Conservation (phyloP, 306 rosid species). For the Pyrus communis region DNA sequence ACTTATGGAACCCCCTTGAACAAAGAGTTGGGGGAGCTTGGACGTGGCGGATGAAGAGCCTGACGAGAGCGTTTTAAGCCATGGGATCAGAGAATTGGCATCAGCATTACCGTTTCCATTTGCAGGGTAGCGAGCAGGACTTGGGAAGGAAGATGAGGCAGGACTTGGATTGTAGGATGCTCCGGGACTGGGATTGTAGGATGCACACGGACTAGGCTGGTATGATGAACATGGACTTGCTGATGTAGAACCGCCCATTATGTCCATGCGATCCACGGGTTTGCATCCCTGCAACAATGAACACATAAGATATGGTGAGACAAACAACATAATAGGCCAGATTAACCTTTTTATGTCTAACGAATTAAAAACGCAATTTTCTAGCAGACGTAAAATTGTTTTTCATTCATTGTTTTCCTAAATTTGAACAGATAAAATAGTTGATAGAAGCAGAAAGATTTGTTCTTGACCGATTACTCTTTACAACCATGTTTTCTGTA, state of each 20-base stretch:
- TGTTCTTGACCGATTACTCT: background rate
- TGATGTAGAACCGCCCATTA: constrained; percentile 48
- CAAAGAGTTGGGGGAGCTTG: constrained; percentile 35
- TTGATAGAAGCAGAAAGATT: background rate
- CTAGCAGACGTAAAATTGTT: background rate
- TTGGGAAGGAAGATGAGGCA: constrained; percentile 52
- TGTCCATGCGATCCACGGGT: constrained; percentile 45
- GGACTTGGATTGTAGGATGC: constrained; percentile 53
- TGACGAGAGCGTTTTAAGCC: constrained; percentile 57
- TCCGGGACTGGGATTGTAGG: constrained; percentile 39
- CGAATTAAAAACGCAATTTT: background rate
- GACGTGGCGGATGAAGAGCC: constrained; percentile 45
- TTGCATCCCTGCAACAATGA: constrained; percentile 41
- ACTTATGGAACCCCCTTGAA: constrained; percentile 50
- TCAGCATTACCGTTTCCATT: constrained; percentile 36
- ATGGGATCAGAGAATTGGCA: constrained; percentile 57
- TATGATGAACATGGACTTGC: constrained; percentile 54
- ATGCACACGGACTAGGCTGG: constrained; percentile 37
- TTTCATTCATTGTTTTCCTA: background rate
- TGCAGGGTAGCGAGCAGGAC: constrained; percentile 40
- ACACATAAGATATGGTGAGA: background rate
- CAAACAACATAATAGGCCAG: background rate
- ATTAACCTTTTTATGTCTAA: background rate
- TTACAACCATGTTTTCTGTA: background rate
- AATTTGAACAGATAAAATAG: too few relatives aligned